Base-by-base conservation (phyloP, 108 stramenopile species). In the Skeletonema grethae region DNA sequence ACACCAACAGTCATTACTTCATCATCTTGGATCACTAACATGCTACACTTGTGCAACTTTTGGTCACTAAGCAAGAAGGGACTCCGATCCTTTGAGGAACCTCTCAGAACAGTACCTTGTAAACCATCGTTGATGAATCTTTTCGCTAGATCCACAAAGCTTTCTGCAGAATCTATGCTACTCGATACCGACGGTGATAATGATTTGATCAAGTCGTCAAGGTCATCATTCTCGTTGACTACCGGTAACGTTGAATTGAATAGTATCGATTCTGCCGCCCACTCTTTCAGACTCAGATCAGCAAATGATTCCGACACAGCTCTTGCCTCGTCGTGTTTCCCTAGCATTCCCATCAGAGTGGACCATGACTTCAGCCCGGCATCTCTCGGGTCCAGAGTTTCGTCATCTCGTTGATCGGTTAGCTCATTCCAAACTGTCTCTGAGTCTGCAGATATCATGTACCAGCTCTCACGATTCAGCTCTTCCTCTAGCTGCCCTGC, bases 241-340 rank as follows among this genome's bases (percentile, higher is more conserved):
- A 43, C 4, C 2, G 41, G 41, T 43, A 43, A 43, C 5, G 57
- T 30, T 34, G 57, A 67, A 57, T 67, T 60, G 57, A 59, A 59
- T 2, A 57, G 58, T 20, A 57, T 67, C 18, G 63, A 41, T 18
- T 83, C 67, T 11, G 63, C 79, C 38, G 71, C 78, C 88, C 88
- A 88, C 68, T 84, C 84, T 50, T 84, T 86, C 43, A 88, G 57
- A 84, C 82, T 88, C 2, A 84, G 67, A 57, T 88, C 88, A 39
- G 73, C 62, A 75, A 86, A 88, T 20, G 65, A 35, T 13, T 73
- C 69, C n/a, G 62, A 46, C n/a, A 32, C 32, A 15, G 30, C 30
- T 16, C 13, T 30, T 13, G 73, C 57, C 53, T 65, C 65, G 16
- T 66, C 29, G 1, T 39, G 36, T 66, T 56, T 76, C n/a, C 76